phyloP scores from a whole-genome alignment of 805 yeast genomes.

The Yarrowia sp. region DNA sequence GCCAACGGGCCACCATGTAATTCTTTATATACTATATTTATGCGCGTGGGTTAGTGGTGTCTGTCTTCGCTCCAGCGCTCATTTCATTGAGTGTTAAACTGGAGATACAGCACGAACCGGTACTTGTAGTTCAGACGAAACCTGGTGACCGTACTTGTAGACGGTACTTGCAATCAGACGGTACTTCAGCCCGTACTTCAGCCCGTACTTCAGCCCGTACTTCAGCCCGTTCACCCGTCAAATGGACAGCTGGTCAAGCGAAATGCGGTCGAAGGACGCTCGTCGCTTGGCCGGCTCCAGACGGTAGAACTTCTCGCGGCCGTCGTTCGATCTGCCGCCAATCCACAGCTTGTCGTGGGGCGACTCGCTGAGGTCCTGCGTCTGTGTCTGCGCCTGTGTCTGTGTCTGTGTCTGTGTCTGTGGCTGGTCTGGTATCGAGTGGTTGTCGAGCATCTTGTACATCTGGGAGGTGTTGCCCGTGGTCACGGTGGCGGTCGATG shows the following conservation, averaged over 20 bases:
- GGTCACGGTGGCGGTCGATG: conserved; percentile 14
- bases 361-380: not conserved
- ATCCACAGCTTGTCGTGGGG: conserved; percentile 36
- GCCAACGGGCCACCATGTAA: not conserved
- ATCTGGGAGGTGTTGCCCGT: conserved; percentile 1
- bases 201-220: not conserved
- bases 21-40: not conserved
- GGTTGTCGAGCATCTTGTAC: conserved; percentile 23
- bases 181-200: not conserved
- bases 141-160: too few relatives aligned
- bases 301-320: conserved; percentile 34
- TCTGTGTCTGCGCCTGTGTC: not conserved
- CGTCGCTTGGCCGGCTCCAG: conserved; percentile 32
- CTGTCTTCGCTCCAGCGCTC: too few relatives aligned
- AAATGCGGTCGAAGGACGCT: conserved; percentile 33
- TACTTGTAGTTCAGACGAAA: too few relatives aligned
- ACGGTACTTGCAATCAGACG: too few relatives aligned
- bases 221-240: too few relatives aligned
- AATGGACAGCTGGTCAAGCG: conserved; percentile 30
- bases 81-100: too few relatives aligned
- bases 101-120: too few relatives aligned
- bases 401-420: not conserved
- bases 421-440: not conserved
- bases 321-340: conserved; percentile 36
- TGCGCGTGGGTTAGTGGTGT: not conserved